These are phyloP conservation scores for Orbilia quercus DNA, from an alignment of 2,329 filamentous ascomycete genomes.

Conservation along the genomic window DNA sequence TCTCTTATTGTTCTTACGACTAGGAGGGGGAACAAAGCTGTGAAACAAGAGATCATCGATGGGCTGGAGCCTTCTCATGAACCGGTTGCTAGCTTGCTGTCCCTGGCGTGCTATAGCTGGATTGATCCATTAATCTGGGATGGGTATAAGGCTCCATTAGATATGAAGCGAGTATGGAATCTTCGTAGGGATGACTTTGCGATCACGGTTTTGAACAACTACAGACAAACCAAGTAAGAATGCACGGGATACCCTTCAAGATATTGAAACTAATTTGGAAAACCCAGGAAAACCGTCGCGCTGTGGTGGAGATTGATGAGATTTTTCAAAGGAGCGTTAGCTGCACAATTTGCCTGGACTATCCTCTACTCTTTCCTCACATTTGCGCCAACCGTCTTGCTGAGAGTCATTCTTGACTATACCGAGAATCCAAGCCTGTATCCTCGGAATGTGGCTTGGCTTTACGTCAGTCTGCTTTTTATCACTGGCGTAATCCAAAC, in stretches of 20 bases:
- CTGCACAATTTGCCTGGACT: slow-evolving; percentile 84
- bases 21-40: slow-evolving; percentile 89
- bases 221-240: slow-evolving; percentile 76
- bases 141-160: slow-evolving; percentile 85
- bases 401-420: slow-evolving; percentile 92
- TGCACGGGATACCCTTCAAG: background rate
- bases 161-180: slow-evolving; percentile 91
- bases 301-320: slow-evolving; percentile 83
- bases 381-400: slow-evolving; percentile 88
- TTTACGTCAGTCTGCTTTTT: slow-evolving; percentile 91
- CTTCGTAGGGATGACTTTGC: slow-evolving; percentile 88
- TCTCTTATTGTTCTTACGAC: slow-evolving; percentile 81
- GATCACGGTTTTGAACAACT: slow-evolving; percentile 79
- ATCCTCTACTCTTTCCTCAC: slow-evolving; percentile 82
- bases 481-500: slow-evolving; percentile 84
- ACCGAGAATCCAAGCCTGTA: slow-evolving; percentile 83
- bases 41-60: slow-evolving; percentile 88
- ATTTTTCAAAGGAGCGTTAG: slow-evolving; percentile 81
- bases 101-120: slow-evolving; percentile 88
- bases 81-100: slow-evolving; percentile 87
- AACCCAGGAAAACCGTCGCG: slow-evolving; percentile 73
- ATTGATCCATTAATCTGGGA: slow-evolving; percentile 88
- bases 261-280: slow-evolving; percentile 2
- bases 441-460: slow-evolving; percentile 89
- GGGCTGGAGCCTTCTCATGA: slow-evolving; percentile 87